These are phyloP conservation scores for Phlyctochytrium planicorne DNA, from an alignment of 192 early-diverging fungal species.

Conservation along the genomic window DNA sequence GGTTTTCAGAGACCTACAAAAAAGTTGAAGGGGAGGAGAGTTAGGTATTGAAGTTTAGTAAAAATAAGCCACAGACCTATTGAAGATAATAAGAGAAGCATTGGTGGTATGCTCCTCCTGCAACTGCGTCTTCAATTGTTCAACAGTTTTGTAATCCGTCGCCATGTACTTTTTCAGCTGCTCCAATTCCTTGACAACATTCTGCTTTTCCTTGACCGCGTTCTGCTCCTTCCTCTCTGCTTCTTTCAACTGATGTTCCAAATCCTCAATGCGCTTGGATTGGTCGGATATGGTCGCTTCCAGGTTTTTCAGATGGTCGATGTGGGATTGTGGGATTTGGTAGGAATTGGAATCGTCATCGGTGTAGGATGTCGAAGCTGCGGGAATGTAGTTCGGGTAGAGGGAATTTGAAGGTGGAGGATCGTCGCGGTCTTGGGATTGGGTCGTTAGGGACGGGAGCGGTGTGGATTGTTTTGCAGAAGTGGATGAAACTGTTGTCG, in stretches of 20 bases:
- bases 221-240: conserved; percentile 9
- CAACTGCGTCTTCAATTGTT: conserved; percentile 24
- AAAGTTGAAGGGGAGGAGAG: not conserved
- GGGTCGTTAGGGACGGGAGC: not conserved
- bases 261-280: conserved; percentile 19
- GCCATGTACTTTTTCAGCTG: conserved; percentile 26
- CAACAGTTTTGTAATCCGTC: conserved; percentile 24
- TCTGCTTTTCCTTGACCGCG: conserved; percentile 11
- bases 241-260: conserved; percentile 21
- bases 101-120: conserved; percentile 33
- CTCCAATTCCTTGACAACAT: conserved; percentile 21
- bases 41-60: not conserved
- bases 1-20: conserved; percentile 17
- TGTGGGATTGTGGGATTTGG: not conserved
- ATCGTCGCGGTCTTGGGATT: conserved; percentile 1
- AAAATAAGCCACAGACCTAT: conserved; percentile 8
- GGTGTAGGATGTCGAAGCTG: not conserved
- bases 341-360: not conserved
- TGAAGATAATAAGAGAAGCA: conserved; percentile 30
- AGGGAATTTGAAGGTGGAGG: conserved; percentile 12
- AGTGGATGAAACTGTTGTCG: not conserved
- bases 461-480: not conserved
- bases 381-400: conserved; percentile 4
- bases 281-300: conserved; percentile 18
- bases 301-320: not conserved